phyloP scores from a whole-genome alignment of 257 asterid genomes.

The Gynochthodes officinalis region DNA sequence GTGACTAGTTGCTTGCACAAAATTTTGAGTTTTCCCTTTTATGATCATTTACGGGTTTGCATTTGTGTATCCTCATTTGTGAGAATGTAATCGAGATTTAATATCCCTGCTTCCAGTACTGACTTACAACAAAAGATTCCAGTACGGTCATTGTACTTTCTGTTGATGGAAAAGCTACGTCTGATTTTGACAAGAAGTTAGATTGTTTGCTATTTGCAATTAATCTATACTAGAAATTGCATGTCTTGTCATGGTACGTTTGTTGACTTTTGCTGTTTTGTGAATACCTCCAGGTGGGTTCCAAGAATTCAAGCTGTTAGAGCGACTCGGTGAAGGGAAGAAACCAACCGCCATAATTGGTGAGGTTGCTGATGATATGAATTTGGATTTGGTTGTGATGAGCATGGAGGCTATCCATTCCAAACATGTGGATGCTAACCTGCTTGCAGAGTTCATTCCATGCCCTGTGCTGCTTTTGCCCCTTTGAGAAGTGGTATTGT shows the following conservation, averaged over 20 bases:
- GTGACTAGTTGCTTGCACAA: neutral
- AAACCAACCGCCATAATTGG: slow-evolving; percentile 93
- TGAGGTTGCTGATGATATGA: slow-evolving; percentile 94
- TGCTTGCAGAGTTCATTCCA: slow-evolving; percentile 92
- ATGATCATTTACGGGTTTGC: neutral
- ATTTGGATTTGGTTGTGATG: slow-evolving; percentile 85
- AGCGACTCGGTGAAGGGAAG: slow-evolving; percentile 89
- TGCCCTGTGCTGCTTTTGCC: slow-evolving; percentile 91
- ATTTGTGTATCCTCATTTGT: neutral
- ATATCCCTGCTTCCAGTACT: too few relatives aligned
- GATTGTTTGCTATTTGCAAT: neutral
- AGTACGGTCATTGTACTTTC: too few relatives aligned
- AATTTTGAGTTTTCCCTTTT: too few relatives aligned
- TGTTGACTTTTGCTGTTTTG: neutral
- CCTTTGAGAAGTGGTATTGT: slow-evolving; percentile 28
- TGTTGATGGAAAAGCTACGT: neutral
- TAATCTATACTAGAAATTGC: neutral
- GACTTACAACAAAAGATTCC: too few relatives aligned
- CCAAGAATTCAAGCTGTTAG: slow-evolving; percentile 80
- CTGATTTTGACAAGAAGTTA: neutral
- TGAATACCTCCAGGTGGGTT: slow-evolving; percentile 55
- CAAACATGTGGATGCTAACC: slow-evolving; percentile 93
- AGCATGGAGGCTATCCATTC: slow-evolving; percentile 99
- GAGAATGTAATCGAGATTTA: neutral
- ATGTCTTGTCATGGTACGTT: neutral